A percentile compares a stretch with the other conserved stretches of the same genome.
These are phyloP conservation scores for Teratosphaeria nubilosa DNA, from an alignment of 2,329 filamentous ascomycete species.

Conservation along the genomic window DNA sequence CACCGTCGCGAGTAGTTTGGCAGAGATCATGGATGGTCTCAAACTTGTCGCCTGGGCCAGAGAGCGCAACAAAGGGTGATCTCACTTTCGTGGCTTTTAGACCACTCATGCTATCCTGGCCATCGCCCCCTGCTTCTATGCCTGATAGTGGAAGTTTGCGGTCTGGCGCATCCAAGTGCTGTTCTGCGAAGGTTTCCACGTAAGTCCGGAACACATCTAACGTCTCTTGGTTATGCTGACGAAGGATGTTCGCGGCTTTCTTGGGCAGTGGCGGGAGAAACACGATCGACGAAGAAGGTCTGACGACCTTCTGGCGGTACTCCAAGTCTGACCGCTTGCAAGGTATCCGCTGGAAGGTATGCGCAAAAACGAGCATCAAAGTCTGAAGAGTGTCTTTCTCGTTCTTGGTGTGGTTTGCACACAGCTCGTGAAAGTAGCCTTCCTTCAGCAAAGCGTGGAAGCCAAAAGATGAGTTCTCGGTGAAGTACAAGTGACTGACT, in stretches of 20 bases:
- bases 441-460: constrained; percentile 64
- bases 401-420: constrained; percentile 44
- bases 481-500: constrained; percentile 65
- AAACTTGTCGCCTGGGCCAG: constrained; percentile 57
- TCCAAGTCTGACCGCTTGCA: constrained; percentile 39
- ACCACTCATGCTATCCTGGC: constrained; percentile 14
- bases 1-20: constrained; percentile 51
- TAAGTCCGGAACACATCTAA: constrained; percentile 58
- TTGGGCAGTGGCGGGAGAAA: constrained; percentile 55
- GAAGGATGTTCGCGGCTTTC: constrained; percentile 46
- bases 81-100: constrained; percentile 41
- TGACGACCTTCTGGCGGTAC: constrained; percentile 40
- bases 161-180: constrained; percentile 50
- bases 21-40: constrained; percentile 57
- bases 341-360: constrained; percentile 57
- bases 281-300: constrained; percentile 52
- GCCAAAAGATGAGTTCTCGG: constrained; percentile 64
- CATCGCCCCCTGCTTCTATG: constrained; percentile 32
- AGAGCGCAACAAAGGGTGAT: constrained; percentile 63
- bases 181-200: constrained; percentile 56
- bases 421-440: constrained; percentile 60
- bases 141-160: constrained; percentile 49
- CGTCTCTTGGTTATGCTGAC: constrained; percentile 54
- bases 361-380: constrained; percentile 58
- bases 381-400: constrained; percentile 44